A percentile compares a stretch with the other conserved stretches of the same genome.
Evolutionary conservation across 768 basidiomycete genomes (phyloP).

Genomic region (Leccinum disarticulatum): DNA sequence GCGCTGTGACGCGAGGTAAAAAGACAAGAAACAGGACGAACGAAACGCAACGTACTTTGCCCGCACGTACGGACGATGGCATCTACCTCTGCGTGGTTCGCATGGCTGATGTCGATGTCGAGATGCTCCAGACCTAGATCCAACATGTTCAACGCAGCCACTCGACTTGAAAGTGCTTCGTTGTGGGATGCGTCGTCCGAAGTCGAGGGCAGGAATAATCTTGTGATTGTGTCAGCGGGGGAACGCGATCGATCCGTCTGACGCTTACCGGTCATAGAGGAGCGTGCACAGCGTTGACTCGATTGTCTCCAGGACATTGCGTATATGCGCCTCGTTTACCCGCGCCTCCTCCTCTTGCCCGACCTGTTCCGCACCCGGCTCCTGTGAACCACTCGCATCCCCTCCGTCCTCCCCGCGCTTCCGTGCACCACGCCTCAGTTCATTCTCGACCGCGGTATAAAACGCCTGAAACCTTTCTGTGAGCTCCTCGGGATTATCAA

Average conservation of each 20-base stretch:
- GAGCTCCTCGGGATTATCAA: slow-evolving; percentile 51
- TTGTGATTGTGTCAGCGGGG: slow-evolving; percentile 28
- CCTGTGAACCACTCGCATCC: slow-evolving; percentile 17
- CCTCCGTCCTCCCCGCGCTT: slow-evolving; percentile 10
- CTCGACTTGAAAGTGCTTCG: slow-evolving; percentile 82
- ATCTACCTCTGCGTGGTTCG: slow-evolving; percentile 50
- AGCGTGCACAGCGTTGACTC: slow-evolving; percentile 69
- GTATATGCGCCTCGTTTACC: slow-evolving; percentile 49
- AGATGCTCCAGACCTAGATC: slow-evolving; percentile 88
- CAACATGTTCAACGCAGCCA: slow-evolving; percentile 89
- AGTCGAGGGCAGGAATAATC: slow-evolving; percentile 74
- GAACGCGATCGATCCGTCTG: too few relatives aligned
- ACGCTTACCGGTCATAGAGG: slow-evolving; percentile 78
- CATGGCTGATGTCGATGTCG: slow-evolving; percentile 71
- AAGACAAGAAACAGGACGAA: slow-evolving; percentile 19
- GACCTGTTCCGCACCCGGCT: slow-evolving; percentile 5
- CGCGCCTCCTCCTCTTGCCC: slow-evolving; percentile 27
- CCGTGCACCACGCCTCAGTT: slow-evolving; percentile 40
- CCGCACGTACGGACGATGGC: slow-evolving; percentile 73
- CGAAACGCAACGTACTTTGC: slow-evolving; percentile 53
- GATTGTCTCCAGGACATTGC: slow-evolving; percentile 66
- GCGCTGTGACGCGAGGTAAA: slow-evolving; percentile 40
- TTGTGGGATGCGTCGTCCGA: slow-evolving; percentile 86
- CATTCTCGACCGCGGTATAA: slow-evolving; percentile 64
- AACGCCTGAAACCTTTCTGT: slow-evolving; percentile 67